phyloP scores from a whole-genome alignment of 1,284 basidiomycete species.

The Caloboletus inedulis region DNA sequence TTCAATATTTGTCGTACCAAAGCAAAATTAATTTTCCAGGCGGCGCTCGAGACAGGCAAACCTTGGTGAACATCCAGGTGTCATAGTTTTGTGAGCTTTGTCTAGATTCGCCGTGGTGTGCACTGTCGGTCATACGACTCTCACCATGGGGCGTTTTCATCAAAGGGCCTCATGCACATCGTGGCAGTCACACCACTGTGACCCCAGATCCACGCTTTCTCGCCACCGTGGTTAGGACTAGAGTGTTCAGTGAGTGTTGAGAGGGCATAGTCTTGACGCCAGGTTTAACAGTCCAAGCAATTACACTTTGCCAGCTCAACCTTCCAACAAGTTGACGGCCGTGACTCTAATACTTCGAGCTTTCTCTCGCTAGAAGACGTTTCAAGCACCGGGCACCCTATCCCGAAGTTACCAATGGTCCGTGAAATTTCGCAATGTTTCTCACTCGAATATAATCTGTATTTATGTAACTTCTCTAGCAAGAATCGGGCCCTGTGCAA shows the following conservation, averaged over 20 bases:
- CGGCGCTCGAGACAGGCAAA: background rate
- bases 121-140: background rate
- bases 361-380: background rate
- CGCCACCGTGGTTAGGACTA: slow-evolving; percentile 16
- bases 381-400: background rate
- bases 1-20: background rate
- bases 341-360: background rate
- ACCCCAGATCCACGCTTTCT: slow-evolving; percentile 1
- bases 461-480: slow-evolving; percentile 13
- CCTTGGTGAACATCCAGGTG: background rate
- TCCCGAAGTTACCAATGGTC: slow-evolving; percentile 15
- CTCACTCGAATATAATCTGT: background rate
- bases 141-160: background rate
- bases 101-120: background rate
- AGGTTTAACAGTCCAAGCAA: background rate
- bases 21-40: background rate
- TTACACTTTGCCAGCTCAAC: slow-evolving; percentile 1
- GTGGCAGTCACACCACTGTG: background rate
- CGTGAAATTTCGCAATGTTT: slow-evolving; percentile 6
- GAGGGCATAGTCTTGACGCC: slow-evolving; percentile 3
- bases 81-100: background rate
- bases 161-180: slow-evolving; percentile 2
- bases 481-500: slow-evolving; percentile 2
- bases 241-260: background rate
- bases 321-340: background rate